Evolutionary conservation across 805 yeast genomes (phyloP).

Genomic region (Candida arabinofermentans): DNA sequence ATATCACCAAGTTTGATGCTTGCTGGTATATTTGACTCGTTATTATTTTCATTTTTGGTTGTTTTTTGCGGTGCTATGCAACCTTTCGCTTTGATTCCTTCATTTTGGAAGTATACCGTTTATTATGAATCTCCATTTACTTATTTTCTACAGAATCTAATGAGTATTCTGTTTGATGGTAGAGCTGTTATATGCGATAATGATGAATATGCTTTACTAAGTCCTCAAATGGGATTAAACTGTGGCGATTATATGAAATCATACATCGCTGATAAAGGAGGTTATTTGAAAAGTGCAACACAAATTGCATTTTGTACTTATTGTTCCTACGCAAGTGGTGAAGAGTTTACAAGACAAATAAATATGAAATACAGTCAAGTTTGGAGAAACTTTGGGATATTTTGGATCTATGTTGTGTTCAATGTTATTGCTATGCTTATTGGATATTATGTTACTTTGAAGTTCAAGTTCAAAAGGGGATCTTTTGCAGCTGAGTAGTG

Average conservation of each 20-base stretch:
- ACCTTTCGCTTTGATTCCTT: conserved; percentile 40
- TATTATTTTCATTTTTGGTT: conserved; percentile 31
- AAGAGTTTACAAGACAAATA: conserved; percentile 18
- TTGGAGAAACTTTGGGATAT: conserved; percentile 29
- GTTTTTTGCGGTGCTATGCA: conserved; percentile 41
- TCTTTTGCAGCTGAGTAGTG: too few relatives aligned
- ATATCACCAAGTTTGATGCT: conserved; percentile 41
- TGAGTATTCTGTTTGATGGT: conserved; percentile 36
- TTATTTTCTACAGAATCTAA: conserved; percentile 42
- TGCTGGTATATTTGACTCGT: conserved; percentile 38
- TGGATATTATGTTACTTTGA: conserved; percentile 18
- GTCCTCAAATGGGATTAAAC: conserved; percentile 44
- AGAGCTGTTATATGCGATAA: conserved; percentile 35
- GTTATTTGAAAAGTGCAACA: conserved; percentile 40
- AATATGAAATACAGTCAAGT: conserved; percentile 14
- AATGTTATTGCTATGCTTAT: conserved; percentile 35
- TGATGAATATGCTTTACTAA: conserved; percentile 35
- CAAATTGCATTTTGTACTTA: conserved; percentile 16
- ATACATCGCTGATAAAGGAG: conserved; percentile 36
- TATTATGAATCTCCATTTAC: conserved; percentile 45
- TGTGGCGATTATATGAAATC: conserved; percentile 42
- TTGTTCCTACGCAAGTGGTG: conserved; percentile 19
- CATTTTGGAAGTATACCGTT: conserved; percentile 44
- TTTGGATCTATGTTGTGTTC: conserved; percentile 39
- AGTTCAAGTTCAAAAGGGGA: neutral